Base-by-base conservation (phyloP, 176 grass and related monocot genomes). In the Thalia dealbata region DNA sequence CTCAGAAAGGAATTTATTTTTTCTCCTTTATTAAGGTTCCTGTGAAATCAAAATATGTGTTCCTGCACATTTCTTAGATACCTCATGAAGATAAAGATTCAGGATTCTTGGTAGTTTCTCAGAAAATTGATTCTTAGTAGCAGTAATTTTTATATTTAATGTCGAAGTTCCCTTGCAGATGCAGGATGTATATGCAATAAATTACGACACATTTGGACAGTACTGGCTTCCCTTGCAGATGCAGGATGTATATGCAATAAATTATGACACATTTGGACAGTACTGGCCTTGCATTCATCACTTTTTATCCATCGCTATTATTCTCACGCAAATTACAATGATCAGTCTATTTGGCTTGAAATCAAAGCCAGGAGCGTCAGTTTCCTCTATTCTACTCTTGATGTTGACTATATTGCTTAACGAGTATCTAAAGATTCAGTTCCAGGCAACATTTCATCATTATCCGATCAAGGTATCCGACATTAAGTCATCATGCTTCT, bases 181-280 rank as follows among this genome's bases (percentile, higher is more conserved):
- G 81, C 88, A 91, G 82, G 88, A 96, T 66, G 92, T 96, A 24
- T 96, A 96, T 81, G 86, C 88, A 29, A 88, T 89, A 52, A 73
- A 70, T n/a, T 96, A 96, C 10, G 83, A 96, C 16, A 96, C 88
- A n/a, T n/a, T n/a, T n/a, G n/a, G n/a, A n/a, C n/a, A n/a, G n/a
- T n/a, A n/a, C n/a, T n/a, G n/a, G n/a, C n/a, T 21, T 77, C 14
- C n/a, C 18, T 18, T 85, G 51, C 88, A 96, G 86, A 91, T 91
- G 81, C 88, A 91, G 82, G 88, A 96, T 66, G 92, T 96, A 24
- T 96, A 96, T 81, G 86, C 88, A 29, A 88, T 89, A 52, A 73
- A 70, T n/a, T 96, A 96, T 10, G 83, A 96, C 16, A 96, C 88
- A 6, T 96, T 76, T 11, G 91, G 91, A 52, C 81, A 89, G 73